Evolutionary conservation across 768 basidiomycete species (phyloP), one percentile per base, ranked within the genome.

Genomic region (Lentinus tigrinus): DNA sequence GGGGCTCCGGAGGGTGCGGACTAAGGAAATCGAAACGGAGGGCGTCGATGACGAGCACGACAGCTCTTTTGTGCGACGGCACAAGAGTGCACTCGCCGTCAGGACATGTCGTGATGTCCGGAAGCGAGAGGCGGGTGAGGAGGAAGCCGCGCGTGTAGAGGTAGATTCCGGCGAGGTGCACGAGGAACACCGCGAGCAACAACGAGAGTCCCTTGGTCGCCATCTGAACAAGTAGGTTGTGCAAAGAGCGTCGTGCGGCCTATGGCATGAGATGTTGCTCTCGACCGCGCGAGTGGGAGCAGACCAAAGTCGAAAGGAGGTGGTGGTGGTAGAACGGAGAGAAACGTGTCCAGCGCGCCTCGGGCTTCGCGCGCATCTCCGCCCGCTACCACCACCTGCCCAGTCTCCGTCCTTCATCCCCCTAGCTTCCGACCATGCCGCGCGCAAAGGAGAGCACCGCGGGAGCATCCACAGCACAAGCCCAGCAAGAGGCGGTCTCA

Each of bases 121-220:
- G 75, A 4, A 95, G 81, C 0, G 93, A 83, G 1, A 91, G 76
- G n/a, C 88, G 81, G 11, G 84, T 88, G 53, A 93, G 79, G 27
- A 99, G 85, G 72, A 98, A 99, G 9, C 97, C 97, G 23, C 87
- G 81, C 0, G 91, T 92, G 74, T 97, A 98, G 53, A 96, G 84
- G 70, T 90, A 92, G 26, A 98, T 85, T 14, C 89, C 93, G 26
- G 85, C 78, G 44, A 87, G 65, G 64, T 98, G 95, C 26, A 91
- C 70, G 47, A 85, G 72, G 56, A 80, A 77, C 23, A 94, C 73
- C 81, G 85, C 88, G 52, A 82, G 56, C 14, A 89, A 68, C 17
- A 71, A 27, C 13, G 62, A 49, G 9, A 61, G 28, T 4, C 66
- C 64, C 36, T 55, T 57, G 13, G 56, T 23, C 40, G 56, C 34